A percentile compares a stretch with the other conserved stretches of the same genome.
phyloP scores from a whole-genome alignment of 495 filamentous ascomycete species.

The Aspergillus baeticus region DNA sequence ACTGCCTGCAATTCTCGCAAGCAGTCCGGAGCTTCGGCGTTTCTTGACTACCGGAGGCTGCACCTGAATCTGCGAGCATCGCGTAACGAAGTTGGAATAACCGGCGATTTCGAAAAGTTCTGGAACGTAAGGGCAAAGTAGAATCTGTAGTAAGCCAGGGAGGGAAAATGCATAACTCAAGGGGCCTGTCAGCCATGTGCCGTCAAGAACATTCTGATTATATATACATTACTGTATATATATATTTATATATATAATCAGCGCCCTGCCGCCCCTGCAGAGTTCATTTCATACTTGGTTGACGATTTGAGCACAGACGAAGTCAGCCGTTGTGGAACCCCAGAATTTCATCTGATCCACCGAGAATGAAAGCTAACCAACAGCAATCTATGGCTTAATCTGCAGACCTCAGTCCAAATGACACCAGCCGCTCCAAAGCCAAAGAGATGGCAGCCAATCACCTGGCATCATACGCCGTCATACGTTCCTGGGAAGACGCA shows the following conservation, averaged over 20 bases:
- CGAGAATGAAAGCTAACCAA: constrained; percentile 26
- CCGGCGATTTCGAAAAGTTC: background rate
- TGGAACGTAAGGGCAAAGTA: background rate
- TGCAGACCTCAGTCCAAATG: constrained; percentile 20
- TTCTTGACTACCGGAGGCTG: constrained; percentile 23
- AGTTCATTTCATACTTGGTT: constrained; percentile 36
- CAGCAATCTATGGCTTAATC: constrained; percentile 6
- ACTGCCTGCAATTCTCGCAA: constrained; percentile 48
- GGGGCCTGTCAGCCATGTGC: constrained; percentile 2
- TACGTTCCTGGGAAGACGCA: constrained; percentile 26
- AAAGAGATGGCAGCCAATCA: constrained; percentile 21
- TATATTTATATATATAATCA: constrained; percentile 5
- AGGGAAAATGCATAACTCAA: constrained; percentile 4
- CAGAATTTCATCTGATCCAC: constrained; percentile 44
- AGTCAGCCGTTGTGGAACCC: constrained; percentile 50
- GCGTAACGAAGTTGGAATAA: background rate
- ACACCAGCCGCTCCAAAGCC: constrained; percentile 22
- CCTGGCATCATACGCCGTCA: constrained; percentile 17
- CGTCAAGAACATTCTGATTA: constrained; percentile 14
- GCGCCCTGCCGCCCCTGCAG: background rate
- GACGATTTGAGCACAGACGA: constrained; percentile 36
- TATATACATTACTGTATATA: constrained; percentile 10
- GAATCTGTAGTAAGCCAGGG: background rate
- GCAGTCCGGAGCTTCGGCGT: constrained; percentile 44
- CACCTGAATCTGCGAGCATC: constrained; percentile 37